These are phyloP conservation scores for Taiwanofungus camphoratus DNA, from an alignment of 1,284 basidiomycete species.

Conservation along the genomic window DNA sequence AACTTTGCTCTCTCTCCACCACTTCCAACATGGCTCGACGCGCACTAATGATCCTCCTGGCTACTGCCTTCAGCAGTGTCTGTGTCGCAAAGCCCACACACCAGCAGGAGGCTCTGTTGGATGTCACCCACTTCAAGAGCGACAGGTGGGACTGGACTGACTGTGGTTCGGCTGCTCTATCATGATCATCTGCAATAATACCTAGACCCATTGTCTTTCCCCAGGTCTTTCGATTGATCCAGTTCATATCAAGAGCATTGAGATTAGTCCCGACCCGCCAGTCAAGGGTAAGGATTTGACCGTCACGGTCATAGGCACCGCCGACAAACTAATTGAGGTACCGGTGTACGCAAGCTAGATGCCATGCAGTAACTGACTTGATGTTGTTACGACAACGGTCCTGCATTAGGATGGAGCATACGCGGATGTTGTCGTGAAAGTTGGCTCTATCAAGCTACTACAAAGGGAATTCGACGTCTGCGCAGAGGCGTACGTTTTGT, in stretches of 20 bases:
- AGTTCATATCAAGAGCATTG: slow-evolving; percentile 61
- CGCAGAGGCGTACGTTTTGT: slow-evolving; percentile 78
- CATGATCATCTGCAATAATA: background rate
- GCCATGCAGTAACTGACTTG: no score
- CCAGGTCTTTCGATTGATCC: slow-evolving; percentile 43
- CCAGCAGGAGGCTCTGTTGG: slow-evolving; percentile 36
- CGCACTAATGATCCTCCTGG: slow-evolving; percentile 33
- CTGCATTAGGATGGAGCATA: slow-evolving; percentile 86
- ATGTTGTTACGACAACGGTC: no score
- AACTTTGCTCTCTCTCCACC: slow-evolving; percentile 10
- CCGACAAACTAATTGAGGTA: slow-evolving; percentile 62
- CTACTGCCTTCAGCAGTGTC: slow-evolving; percentile 28
- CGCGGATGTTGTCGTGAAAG: slow-evolving; percentile 83
- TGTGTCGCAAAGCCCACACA: slow-evolving; percentile 29
- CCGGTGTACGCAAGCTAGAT: no score
- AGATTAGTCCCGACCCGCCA: slow-evolving; percentile 77
- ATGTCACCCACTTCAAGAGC: slow-evolving; percentile 24
- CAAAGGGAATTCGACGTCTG: slow-evolving; percentile 83
- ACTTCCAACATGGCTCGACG: slow-evolving; percentile 38
- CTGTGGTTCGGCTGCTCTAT: slow-evolving; percentile 47
- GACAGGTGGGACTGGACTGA: slow-evolving; percentile 48
- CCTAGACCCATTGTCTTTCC: background rate
- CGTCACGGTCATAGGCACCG: slow-evolving; percentile 66
- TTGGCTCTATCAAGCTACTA: slow-evolving; percentile 83
- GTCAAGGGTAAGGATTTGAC: slow-evolving; percentile 79